Conservation (phyloP, 306 rosid genomes). For the Castanea crenata region DNA sequence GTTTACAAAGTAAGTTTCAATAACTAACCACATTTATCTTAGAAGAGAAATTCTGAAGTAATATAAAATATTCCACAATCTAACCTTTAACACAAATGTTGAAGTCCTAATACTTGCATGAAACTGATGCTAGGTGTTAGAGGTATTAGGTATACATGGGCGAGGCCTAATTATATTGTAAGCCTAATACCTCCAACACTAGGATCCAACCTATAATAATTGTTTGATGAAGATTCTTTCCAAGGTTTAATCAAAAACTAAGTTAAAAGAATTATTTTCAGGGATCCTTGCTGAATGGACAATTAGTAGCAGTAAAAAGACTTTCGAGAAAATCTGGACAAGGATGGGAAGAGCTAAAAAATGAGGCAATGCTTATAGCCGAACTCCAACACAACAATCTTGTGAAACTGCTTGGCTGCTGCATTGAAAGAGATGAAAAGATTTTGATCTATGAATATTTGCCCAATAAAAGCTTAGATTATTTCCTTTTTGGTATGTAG, state of each 20-base stretch:
- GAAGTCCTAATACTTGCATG: too few species aligned
- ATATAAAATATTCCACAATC: too few species aligned
- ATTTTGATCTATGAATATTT: slow-evolving; percentile 27
- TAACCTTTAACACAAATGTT: too few species aligned
- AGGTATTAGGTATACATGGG: too few species aligned
- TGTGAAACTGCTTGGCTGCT: slow-evolving; percentile 33
- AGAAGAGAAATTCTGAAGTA: not conserved
- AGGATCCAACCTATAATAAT: too few species aligned
- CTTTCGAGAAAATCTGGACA: slow-evolving; percentile 32
- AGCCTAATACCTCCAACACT: too few species aligned
- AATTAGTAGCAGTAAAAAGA: slow-evolving; percentile 36
- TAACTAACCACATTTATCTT: not conserved
- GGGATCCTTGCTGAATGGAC: slow-evolving; percentile 29
- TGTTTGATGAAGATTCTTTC: too few species aligned
- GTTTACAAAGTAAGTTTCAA: slow-evolving; percentile 28
- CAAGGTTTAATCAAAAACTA: too few species aligned
- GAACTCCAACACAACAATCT: slow-evolving; percentile 43
- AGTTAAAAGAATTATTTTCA: not conserved
- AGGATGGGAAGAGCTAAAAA: slow-evolving; percentile 40
- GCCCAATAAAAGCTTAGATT: slow-evolving; percentile 36
- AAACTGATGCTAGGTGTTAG: too few species aligned
- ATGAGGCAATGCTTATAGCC: slow-evolving; percentile 33
- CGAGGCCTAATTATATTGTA: too few species aligned
- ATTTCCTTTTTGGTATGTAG: slow-evolving; percentile 27
- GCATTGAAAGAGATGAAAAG: slow-evolving; percentile 30